Evolutionary conservation across 1,284 basidiomycete genomes (phyloP), one percentile per base, ranked within the genome.

Genomic region (Rhodotorula sp.): DNA sequence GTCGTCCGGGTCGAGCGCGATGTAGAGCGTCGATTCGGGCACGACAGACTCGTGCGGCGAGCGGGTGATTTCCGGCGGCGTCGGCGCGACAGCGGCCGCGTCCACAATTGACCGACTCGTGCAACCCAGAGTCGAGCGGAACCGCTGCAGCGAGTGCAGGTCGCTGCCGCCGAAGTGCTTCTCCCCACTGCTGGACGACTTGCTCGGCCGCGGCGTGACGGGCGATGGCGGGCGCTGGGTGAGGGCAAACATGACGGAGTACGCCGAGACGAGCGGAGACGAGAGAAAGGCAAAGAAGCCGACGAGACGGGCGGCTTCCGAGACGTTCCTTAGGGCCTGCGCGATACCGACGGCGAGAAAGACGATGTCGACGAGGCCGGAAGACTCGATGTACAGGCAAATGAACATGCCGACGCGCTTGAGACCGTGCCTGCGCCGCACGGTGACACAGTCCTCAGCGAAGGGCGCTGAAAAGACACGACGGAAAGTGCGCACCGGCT

Each of bases 1-100:
- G 55, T 64, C 55, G 63, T 64, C 63, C 8, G 63, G 46, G n/a
- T 64, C 44, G 34, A 44, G 10, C 41, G 41, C 19, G 21, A n/a
- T 14, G 21, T 21, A 42, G 21, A 3, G n/a, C 7, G 41, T 17
- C 21, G 9, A 61, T 13, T 54, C 53, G 41, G 55, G 55, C 4
- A 48, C 25, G 53, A 64, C 16, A 52, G 50, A 3, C 21, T 27
- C 52, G 19, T 41, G 55, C 27, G 19, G 21, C 19, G 55, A 19
- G 12, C 41, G 55, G 23, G n/a, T 45, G 27, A 34, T 34, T 14
- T 4, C 53, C 16, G n/a, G 53, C 7, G 27, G 14, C 16, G 14
- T 7, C 16, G 53, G 53, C 7, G 19, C 13, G 48, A 21, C 19
- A 12, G 17, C 52, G 53, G 27, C 53, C 3, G 34, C 13, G 27